Evolutionary conservation across 176 grass and related monocot species (phyloP).

Genomic region (Chloris gayana): DNA sequence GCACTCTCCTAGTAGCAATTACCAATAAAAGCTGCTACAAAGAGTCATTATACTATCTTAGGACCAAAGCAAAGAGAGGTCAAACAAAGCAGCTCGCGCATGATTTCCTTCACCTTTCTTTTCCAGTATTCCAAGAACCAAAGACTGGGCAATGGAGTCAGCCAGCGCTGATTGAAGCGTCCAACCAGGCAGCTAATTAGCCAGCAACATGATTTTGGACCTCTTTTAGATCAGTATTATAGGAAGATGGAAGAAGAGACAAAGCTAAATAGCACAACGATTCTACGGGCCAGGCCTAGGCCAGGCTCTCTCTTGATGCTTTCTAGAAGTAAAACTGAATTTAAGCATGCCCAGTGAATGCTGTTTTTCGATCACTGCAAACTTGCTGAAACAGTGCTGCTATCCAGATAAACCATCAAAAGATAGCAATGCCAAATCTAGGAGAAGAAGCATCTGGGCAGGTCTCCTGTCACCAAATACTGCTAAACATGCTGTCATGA

Average conservation of each 20-base stretch:
- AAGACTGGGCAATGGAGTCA: neutral
- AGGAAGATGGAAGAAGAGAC: neutral
- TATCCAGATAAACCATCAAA: neutral
- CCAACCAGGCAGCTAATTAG: neutral
- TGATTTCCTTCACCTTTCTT: neutral
- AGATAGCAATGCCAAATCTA: neutral
- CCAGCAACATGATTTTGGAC: neutral
- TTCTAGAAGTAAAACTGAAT: neutral
- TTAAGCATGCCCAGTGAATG: neutral
- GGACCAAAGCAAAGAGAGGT: slow-evolving; percentile 28
- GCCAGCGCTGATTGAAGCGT: neutral
- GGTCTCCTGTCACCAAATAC: neutral
- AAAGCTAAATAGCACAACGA: neutral
- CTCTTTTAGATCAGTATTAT: neutral
- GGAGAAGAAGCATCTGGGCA: slow-evolving; percentile 2
- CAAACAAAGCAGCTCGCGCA: neutral
- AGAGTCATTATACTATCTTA: slow-evolving; percentile 26
- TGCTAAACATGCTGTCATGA: neutral
- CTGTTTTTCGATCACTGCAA: neutral
- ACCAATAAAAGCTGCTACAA: slow-evolving; percentile 14
- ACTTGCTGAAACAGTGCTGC: neutral
- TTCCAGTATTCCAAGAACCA: neutral
- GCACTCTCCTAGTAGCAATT: neutral
- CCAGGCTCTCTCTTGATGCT: too few relatives aligned
- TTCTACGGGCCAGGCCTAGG: too few relatives aligned